These are phyloP conservation scores for Leptographium wingfieldii DNA, from an alignment of 2,329 filamentous ascomycete species.

Conservation along the genomic window DNA sequence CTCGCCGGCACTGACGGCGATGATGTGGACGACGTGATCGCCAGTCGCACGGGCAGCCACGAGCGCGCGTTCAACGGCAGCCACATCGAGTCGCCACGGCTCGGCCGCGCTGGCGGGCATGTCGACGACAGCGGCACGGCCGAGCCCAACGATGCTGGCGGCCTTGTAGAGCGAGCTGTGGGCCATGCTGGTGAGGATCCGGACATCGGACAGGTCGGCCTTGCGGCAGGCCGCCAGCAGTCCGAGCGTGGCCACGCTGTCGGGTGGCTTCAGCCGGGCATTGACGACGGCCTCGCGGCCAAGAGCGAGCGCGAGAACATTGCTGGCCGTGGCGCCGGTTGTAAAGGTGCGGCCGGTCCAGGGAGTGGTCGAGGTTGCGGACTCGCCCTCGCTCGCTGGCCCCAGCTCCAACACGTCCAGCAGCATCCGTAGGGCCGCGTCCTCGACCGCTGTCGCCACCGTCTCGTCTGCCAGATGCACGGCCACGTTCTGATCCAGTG, in stretches of 20 bases:
- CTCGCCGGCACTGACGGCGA: slow-evolving; percentile 74
- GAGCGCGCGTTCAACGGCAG: slow-evolving; percentile 49
- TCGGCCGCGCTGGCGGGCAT: slow-evolving; percentile 37
- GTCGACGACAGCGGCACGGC: slow-evolving; percentile 53
- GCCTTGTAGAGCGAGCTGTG: slow-evolving; percentile 81
- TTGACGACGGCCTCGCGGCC: slow-evolving; percentile 51
- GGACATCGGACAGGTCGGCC: slow-evolving; percentile 54
- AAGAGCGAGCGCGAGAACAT: slow-evolving; percentile 63
- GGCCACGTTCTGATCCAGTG: slow-evolving; percentile 70
- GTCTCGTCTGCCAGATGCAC: slow-evolving; percentile 71
- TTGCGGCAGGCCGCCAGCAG: slow-evolving; percentile 51
- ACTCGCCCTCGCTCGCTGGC: too few relatives aligned
- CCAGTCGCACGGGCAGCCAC: slow-evolving; percentile 25
- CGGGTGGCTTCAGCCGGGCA: slow-evolving; percentile 17
- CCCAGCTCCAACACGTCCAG: slow-evolving; percentile 52
- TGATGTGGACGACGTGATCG: slow-evolving; percentile 52
- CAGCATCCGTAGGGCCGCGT: slow-evolving; percentile 56
- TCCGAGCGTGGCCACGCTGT: slow-evolving; percentile 32
- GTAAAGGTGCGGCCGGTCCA: slow-evolving; percentile 44
- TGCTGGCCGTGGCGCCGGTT: slow-evolving; percentile 59
- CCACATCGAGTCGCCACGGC: slow-evolving; percentile 60
- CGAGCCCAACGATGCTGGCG: slow-evolving; percentile 69
- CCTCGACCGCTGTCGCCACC: slow-evolving; percentile 65
- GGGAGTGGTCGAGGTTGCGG: slow-evolving; percentile 19
- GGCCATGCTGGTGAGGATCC: slow-evolving; percentile 66